Conservation (phyloP, 2,329 filamentous ascomycete genomes). For the Chaetomium olivaceum region DNA sequence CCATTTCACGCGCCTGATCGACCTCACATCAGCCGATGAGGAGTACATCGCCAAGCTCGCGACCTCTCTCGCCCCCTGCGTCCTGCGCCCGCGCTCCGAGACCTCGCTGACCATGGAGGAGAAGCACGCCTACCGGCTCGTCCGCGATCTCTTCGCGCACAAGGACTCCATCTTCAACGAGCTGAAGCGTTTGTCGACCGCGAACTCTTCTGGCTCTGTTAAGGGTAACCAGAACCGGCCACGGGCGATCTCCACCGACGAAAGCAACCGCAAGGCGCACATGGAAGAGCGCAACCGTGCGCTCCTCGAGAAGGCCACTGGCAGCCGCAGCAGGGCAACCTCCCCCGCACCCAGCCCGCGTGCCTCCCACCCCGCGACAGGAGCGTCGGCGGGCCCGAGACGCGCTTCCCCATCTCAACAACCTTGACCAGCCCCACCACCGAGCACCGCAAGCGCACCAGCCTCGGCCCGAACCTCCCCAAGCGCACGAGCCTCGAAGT, state of each 20-base stretch:
- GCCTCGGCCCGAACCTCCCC: conserved; percentile 52
- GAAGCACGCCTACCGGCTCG: conserved; percentile 84
- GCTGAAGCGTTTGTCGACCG: conserved; percentile 82
- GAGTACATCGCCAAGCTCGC: conserved; percentile 75
- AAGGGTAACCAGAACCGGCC: conserved; percentile 58
- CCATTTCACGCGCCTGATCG: conserved; percentile 94
- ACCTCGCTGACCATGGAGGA: conserved; percentile 94
- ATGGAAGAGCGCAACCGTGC: conserved; percentile 92
- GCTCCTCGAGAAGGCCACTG: conserved; percentile 66
- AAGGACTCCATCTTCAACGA: conserved; percentile 96
- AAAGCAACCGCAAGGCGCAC: conserved; percentile 89
- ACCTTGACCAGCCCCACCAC: conserved; percentile 58
- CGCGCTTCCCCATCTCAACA: conserved; percentile 80
- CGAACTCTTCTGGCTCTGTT: conserved; percentile 64
- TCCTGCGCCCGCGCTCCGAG: conserved; percentile 83
- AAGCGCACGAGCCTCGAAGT: conserved; percentile 79
- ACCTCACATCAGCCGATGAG: conserved; percentile 94
- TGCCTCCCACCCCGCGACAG: conserved; percentile 71
- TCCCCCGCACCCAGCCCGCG: conserved; percentile 67
- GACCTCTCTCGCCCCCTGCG: conserved; percentile 74
- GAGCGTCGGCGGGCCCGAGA: conserved; percentile 71
- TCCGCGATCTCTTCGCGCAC: conserved; percentile 88
- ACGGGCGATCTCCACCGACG: conserved; percentile 89
- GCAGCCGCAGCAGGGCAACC: conserved; percentile 68
- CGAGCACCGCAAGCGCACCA: conserved; percentile 53